These are phyloP conservation scores for Calonectria pauciramosa DNA, from an alignment of 2,329 filamentous ascomycete species.

Conservation along the genomic window DNA sequence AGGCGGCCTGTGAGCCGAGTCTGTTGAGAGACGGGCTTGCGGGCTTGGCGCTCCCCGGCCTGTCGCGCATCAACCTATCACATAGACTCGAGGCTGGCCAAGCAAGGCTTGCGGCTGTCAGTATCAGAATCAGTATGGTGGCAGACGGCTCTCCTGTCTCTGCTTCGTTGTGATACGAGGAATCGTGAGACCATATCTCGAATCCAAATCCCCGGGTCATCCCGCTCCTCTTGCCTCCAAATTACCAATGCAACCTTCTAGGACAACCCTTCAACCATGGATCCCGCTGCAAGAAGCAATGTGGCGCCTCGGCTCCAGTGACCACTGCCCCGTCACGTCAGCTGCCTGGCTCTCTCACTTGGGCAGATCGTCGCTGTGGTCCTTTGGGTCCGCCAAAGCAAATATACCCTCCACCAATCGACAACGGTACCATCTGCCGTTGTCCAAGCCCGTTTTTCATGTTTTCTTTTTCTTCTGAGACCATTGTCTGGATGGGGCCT, in stretches of 20 bases:
- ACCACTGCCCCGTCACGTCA: conserved; percentile 7
- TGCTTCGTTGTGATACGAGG: conserved; percentile 16
- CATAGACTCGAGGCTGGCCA: conserved; percentile 13
- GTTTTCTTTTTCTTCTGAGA: conserved; percentile 23
- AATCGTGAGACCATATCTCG: conserved; percentile 28
- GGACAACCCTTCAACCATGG: background rate
- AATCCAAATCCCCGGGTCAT: conserved; percentile 25
- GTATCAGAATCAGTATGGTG: background rate
- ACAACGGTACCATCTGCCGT: background rate
- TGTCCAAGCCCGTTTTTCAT: background rate
- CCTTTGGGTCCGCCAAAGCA: conserved; percentile 24
- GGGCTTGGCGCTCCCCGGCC: conserved; percentile 34
- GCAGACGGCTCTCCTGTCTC: conserved; percentile 22
- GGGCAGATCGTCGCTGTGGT: conserved; percentile 15
- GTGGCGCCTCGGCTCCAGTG: background rate
- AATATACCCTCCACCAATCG: conserved; percentile 12
- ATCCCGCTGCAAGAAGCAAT: conserved; percentile 14
- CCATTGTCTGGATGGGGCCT: background rate
- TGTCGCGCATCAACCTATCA: conserved; percentile 1
- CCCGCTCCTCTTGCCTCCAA: conserved; percentile 15
- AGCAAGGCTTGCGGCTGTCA: conserved; percentile 15
- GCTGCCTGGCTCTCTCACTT: background rate
- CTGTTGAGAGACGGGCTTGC: conserved; percentile 21
- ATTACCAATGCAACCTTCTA: conserved; percentile 25
- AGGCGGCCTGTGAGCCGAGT: conserved; percentile 34